Evolutionary conservation across 2,329 filamentous ascomycete genomes (phyloP).

Genomic region (Pestalotiopsis fici): DNA sequence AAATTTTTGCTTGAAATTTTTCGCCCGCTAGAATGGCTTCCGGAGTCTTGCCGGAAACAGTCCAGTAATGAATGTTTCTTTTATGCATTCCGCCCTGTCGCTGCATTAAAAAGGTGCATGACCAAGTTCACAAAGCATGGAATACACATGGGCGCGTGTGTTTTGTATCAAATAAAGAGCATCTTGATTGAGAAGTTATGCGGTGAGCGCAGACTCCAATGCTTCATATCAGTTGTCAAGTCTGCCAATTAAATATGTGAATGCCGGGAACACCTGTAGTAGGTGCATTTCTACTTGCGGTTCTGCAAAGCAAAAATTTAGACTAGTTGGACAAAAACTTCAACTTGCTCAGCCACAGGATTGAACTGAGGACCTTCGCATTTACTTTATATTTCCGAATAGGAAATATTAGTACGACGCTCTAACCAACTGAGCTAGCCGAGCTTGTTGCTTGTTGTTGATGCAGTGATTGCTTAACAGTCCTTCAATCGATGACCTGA

Average conservation of each 20-base stretch:
- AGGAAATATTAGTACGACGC: slow-evolving; percentile 4
- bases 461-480: background rate
- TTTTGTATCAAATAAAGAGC: too few species aligned
- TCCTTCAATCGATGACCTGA: background rate
- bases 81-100: too few species aligned
- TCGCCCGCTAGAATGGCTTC: background rate
- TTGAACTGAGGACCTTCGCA: slow-evolving; percentile 7
- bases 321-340: background rate
- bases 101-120: too few species aligned
- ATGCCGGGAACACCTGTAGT: too few species aligned
- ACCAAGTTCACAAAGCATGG: too few species aligned
- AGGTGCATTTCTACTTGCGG: too few species aligned
- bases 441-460: slow-evolving; percentile 5
- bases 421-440: slow-evolving; percentile 7
- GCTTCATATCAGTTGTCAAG: too few species aligned
- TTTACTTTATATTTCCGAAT: background rate
- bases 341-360: slow-evolving; percentile 4
- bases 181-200: too few species aligned
- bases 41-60: background rate
- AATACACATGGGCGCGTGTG: too few species aligned
- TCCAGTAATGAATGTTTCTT: background rate
- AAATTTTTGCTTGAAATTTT: background rate
- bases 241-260: background rate
- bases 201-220: too few species aligned
- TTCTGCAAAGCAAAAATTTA: background rate